These are phyloP conservation scores for Rusavskia elegans DNA, from an alignment of 495 filamentous ascomycete genomes.

Conservation along the genomic window DNA sequence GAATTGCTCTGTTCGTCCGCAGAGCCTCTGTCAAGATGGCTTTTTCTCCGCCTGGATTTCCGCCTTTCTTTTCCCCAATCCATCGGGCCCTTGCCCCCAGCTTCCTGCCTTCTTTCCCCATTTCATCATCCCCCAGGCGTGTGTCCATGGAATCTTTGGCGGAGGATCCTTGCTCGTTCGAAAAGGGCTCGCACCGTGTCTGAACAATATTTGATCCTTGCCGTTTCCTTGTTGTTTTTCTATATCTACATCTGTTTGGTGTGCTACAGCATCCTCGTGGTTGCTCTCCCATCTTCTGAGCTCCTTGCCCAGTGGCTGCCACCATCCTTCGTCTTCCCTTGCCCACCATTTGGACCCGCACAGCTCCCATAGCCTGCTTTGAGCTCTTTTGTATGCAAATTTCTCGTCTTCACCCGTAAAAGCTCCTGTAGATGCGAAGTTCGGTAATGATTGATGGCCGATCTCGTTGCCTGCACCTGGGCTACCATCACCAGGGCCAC, in stretches of 20 bases:
- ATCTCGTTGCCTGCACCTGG: conserved; percentile 13
- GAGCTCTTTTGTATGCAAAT: conserved; percentile 55
- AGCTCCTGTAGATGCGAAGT: conserved; percentile 35
- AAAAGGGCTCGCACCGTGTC: conserved; percentile 27
- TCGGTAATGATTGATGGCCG: conserved; percentile 4
- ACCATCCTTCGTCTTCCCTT: conserved; percentile 37
- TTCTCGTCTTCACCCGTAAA: conserved; percentile 60
- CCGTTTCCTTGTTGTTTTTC: conserved; percentile 20
- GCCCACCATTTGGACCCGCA: conserved; percentile 45
- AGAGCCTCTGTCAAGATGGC: too few relatives aligned
- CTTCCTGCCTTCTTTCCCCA: conserved; percentile 37
- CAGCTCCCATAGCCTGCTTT: conserved; percentile 54
- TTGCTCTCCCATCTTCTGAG: conserved; percentile 41
- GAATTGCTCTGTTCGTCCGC: too few relatives aligned
- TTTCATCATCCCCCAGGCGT: conserved; percentile 35
- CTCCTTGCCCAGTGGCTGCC: conserved; percentile 43
- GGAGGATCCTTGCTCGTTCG: conserved; percentile 25
- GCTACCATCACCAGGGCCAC: conserved; percentile 8
- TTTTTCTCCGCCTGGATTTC: too few relatives aligned
- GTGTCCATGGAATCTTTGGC: conserved; percentile 29
- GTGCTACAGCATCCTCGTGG: not conserved
- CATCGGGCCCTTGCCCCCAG: conserved; percentile 34
- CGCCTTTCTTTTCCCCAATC: conserved; percentile 16
- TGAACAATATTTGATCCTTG: conserved; percentile 15
- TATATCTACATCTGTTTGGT: conserved; percentile 18